phyloP scores from a whole-genome alignment of 371 early-diverging fungal species.

The Apophysomyces ossiformis region DNA sequence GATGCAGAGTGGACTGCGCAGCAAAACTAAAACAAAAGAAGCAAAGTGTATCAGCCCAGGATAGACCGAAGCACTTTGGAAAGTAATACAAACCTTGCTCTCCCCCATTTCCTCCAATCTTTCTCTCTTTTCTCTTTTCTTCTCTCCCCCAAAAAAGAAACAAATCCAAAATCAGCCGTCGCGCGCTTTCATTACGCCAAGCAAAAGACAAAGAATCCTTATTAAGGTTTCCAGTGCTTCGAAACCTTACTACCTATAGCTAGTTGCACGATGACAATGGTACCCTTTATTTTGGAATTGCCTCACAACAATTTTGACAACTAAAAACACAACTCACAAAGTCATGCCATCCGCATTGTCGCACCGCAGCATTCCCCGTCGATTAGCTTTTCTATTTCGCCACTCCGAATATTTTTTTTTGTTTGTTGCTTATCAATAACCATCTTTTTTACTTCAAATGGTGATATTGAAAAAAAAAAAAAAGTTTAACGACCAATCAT shows the following conservation, averaged over 20 bases:
- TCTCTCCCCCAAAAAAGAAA: conserved; percentile 6
- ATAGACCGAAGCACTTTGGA: conserved; percentile 19
- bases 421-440: conserved; percentile 9
- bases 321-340: neutral
- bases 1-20: conserved; percentile 15
- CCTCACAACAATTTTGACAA: conserved; percentile 11
- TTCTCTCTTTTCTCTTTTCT: too few relatives aligned
- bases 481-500: neutral
- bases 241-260: conserved; percentile 1
- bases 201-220: conserved; percentile 6
- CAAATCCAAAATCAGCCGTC: conserved; percentile 1
- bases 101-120: conserved; percentile 10
- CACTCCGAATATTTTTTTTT: conserved; percentile 3
- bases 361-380: conserved; percentile 18
- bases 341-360: conserved; percentile 16
- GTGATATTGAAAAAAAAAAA: conserved; percentile 6
- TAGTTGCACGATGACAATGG: conserved; percentile 9
- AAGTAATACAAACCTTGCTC: neutral
- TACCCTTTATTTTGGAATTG: conserved; percentile 7
- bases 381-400: conserved; percentile 17
- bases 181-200: conserved; percentile 9
- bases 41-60: conserved; percentile 4
- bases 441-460: conserved; percentile 10
- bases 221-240: conserved; percentile 1
- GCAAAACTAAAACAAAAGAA: conserved; percentile 7